Percentiles rank a stretch among this genome's conserved stretches.
These are phyloP conservation scores for Colletotrichum sp. DNA, from an alignment of 2,329 filamentous ascomycete genomes.

Conservation along the genomic window DNA sequence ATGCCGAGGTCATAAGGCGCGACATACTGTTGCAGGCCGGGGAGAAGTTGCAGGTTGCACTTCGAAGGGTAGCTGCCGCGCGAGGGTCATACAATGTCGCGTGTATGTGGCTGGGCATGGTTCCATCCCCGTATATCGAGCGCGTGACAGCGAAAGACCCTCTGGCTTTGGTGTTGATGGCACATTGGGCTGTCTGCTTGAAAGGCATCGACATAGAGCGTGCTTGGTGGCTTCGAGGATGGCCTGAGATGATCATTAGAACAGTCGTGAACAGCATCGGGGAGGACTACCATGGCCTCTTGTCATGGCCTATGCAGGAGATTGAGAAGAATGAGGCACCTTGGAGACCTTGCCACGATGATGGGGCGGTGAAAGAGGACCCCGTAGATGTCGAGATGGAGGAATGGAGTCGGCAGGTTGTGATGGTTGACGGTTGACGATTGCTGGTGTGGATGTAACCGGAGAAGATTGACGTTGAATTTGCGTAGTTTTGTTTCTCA, in stretches of 20 bases:
- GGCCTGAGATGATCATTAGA: not conserved
- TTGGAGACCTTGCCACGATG: not conserved
- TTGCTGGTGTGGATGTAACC: not conserved
- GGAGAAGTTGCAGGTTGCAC: not conserved
- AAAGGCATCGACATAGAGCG: not conserved
- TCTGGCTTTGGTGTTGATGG: not conserved
- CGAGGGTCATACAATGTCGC: not conserved
- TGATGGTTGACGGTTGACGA: not conserved
- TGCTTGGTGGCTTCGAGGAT: not conserved
- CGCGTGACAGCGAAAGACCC: not conserved
- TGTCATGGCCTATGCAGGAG: not conserved
- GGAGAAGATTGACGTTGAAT: not conserved
- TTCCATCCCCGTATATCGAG: not conserved
- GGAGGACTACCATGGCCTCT: not conserved
- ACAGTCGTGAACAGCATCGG: not conserved
- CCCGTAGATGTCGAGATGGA: not conserved
- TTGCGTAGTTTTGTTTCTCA: not conserved
- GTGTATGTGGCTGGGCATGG: not conserved
- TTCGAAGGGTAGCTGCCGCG: not conserved
- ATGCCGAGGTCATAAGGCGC: not conserved
- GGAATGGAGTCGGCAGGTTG: not conserved
- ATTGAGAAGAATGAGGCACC: not conserved
- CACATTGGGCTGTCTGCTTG: not conserved
- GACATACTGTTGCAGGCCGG: not conserved
- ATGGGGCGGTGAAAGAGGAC: not conserved